phyloP scores from a whole-genome alignment of 768 basidiomycete genomes.

The Amanita pallidorosea region DNA sequence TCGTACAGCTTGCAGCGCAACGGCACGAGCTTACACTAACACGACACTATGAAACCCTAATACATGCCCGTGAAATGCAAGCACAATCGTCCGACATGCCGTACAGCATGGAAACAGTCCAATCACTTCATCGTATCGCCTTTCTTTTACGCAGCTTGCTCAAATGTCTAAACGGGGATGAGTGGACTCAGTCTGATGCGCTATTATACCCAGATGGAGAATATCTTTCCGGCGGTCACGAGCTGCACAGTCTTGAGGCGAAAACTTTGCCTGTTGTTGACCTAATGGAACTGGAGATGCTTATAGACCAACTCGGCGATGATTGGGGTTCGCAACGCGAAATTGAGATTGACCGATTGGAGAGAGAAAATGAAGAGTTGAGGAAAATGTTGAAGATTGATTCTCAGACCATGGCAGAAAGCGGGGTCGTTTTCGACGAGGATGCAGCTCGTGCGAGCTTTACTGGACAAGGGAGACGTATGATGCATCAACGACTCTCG shows the following conservation, averaged over 20 bases:
- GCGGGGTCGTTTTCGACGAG: constrained; percentile 42
- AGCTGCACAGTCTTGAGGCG: constrained; percentile 18
- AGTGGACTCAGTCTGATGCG: constrained; percentile 26
- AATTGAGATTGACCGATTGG: constrained; percentile 71
- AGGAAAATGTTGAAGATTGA: constrained; percentile 72
- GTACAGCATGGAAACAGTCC: constrained; percentile 45
- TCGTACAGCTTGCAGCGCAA: constrained; percentile 72
- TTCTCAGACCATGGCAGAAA: constrained; percentile 35
- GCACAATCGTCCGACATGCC: constrained; percentile 44
- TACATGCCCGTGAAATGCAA: constrained; percentile 54
- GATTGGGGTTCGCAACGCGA: constrained; percentile 92
- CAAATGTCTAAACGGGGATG: constrained; percentile 59
- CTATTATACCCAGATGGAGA: constrained; percentile 2
- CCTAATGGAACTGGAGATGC: constrained; percentile 27
- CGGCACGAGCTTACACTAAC: constrained; percentile 82
- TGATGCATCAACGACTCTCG: constrained; percentile 10
- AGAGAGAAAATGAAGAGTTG: constrained; percentile 74
- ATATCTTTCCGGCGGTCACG: neutral
- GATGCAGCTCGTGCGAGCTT: constrained; percentile 28
- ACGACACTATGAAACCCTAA: constrained; percentile 81
- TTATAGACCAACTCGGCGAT: constrained; percentile 30
- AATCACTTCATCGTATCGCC: constrained; percentile 64
- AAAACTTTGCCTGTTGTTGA: constrained; percentile 18
- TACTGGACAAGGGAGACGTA: constrained; percentile 14
- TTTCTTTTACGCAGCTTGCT: constrained; percentile 62